A percentile compares a stretch with the other conserved stretches of the same genome.
These are phyloP conservation scores for Crithidia expoeki DNA, from an alignment of 208 protist species.

Conservation along the genomic window DNA sequence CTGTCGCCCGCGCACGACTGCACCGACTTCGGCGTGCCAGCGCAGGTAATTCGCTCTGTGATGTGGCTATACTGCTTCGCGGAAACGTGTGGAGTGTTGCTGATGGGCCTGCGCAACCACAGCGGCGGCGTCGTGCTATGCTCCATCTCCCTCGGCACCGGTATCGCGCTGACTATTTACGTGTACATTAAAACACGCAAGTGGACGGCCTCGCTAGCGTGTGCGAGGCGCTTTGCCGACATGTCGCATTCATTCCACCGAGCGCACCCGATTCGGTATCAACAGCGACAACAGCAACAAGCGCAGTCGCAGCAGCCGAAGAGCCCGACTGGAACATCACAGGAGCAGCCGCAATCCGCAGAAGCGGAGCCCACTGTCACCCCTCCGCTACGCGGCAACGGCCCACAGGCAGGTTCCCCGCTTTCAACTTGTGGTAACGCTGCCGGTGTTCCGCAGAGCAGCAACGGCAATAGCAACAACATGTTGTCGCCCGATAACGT, in stretches of 20 bases:
- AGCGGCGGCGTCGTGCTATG: constrained; percentile 52
- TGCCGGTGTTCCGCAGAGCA: background rate
- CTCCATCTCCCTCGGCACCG: constrained; percentile 49
- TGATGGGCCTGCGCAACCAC: constrained; percentile 69
- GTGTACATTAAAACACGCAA: constrained; percentile 50
- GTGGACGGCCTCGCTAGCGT: constrained; percentile 60
- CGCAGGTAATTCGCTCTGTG: constrained; percentile 70
- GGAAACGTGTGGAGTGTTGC: constrained; percentile 59
- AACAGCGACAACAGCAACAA: constrained; percentile 9
- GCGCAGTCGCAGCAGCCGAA: background rate
- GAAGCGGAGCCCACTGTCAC: background rate
- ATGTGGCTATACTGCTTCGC: constrained; percentile 70
- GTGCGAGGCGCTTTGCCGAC: constrained; percentile 36
- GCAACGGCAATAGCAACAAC: background rate
- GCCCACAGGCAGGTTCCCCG: background rate
- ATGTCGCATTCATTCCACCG: constrained; percentile 15
- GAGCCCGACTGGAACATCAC: background rate
- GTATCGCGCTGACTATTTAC: constrained; percentile 44
- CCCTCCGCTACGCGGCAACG: constrained; percentile 1
- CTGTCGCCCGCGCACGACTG: constrained; percentile 62
- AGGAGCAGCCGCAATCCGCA: background rate
- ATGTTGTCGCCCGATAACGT: background rate
- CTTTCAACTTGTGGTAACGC: background rate
- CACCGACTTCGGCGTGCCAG: constrained; percentile 69
- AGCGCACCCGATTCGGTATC: background rate